Percentiles rank a stretch among this genome's conserved stretches.
Evolutionary conservation across 768 basidiomycete genomes (phyloP).

Genomic region (Erythrobasidium yunnanense): DNA sequence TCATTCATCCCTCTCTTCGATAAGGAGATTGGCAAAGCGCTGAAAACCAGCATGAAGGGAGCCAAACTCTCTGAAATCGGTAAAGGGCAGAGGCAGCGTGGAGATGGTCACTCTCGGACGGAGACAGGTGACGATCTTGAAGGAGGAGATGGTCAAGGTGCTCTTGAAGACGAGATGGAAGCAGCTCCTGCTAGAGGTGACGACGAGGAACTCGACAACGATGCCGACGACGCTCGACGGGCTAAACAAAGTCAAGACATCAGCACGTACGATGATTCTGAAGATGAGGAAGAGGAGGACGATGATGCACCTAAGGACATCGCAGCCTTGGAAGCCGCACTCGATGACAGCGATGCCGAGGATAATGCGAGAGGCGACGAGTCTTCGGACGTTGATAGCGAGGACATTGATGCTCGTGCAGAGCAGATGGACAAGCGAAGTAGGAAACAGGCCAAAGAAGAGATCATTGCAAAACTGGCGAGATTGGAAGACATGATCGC

Average conservation of each 20-base stretch:
- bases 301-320: slow-evolving; percentile 31
- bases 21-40: slow-evolving; percentile 72
- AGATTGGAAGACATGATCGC: slow-evolving; percentile 42
- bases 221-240: slow-evolving; percentile 67
- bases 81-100: slow-evolving; percentile 44
- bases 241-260: slow-evolving; percentile 61
- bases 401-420: slow-evolving; percentile 39
- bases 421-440: slow-evolving; percentile 38
- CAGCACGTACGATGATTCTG: slow-evolving; percentile 64
- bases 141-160: slow-evolving; percentile 49
- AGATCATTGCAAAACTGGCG: slow-evolving; percentile 29
- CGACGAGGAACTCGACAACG: slow-evolving; percentile 51
- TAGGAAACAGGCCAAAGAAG: slow-evolving; percentile 33
- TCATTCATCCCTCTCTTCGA: slow-evolving; percentile 70
- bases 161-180: slow-evolving; percentile 46
- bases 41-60: slow-evolving; percentile 72
- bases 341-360: slow-evolving; percentile 44
- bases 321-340: slow-evolving; percentile 47
- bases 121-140: slow-evolving; percentile 51
- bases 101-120: slow-evolving; percentile 45
- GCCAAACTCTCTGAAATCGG: slow-evolving; percentile 70
- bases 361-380: slow-evolving; percentile 43
- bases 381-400: slow-evolving; percentile 38
- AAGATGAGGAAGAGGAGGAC: slow-evolving; percentile 45
- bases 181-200: slow-evolving; percentile 33